A percentile compares a stretch with the other conserved stretches of the same genome.
Conservation (phyloP, 257 asterid genomes). For the Fraxinus cuspidata region DNA sequence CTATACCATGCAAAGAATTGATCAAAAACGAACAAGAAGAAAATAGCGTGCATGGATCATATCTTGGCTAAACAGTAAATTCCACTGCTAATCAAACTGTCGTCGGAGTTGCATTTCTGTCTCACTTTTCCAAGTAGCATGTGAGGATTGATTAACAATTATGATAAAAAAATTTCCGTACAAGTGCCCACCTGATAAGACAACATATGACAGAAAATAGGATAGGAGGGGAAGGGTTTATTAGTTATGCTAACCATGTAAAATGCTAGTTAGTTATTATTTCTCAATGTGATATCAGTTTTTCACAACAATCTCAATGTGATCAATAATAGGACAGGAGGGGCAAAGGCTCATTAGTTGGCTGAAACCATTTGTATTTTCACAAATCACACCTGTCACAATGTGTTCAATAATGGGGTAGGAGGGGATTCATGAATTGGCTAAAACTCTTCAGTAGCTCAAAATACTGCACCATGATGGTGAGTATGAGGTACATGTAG, state of each 20-base stretch:
- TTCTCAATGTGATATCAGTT: not conserved
- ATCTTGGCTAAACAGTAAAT: not conserved
- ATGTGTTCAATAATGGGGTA: not conserved
- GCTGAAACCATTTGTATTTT: not conserved
- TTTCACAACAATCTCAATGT: not conserved
- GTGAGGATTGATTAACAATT: slow-evolving; percentile 93
- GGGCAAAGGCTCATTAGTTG: not conserved
- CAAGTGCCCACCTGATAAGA: too few relatives aligned
- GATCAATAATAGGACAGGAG: not conserved
- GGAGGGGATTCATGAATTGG: not conserved
- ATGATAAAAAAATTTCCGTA: too few relatives aligned
- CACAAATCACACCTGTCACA: not conserved
- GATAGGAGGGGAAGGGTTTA: not conserved
- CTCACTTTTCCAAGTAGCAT: slow-evolving; percentile 96
- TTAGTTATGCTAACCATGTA: not conserved
- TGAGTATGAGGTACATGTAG: not conserved
- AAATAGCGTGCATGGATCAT: not conserved
- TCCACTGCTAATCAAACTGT: slow-evolving; percentile 73
- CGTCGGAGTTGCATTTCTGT: slow-evolving; percentile 98
- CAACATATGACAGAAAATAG: not conserved
- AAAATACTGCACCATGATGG: not conserved
- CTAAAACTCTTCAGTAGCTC: not conserved
- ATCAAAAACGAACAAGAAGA: not conserved
- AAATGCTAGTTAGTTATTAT: not conserved
- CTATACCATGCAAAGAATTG: too few relatives aligned